Conservation (phyloP, 1,139 yeast species). For the Pneumocystis carinii region DNA sequence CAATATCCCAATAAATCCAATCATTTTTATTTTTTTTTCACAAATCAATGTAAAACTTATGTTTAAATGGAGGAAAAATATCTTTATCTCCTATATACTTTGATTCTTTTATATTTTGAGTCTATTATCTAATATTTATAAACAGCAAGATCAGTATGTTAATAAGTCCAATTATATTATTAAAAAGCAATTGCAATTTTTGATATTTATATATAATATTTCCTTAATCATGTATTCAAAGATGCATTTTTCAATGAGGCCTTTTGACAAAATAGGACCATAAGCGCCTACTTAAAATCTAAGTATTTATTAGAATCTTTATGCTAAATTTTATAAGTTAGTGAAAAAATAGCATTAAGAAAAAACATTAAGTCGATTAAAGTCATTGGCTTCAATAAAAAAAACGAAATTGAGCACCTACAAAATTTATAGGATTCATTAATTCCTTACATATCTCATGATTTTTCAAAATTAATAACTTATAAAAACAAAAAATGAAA, state of each 20-base stretch:
- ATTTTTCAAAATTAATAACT: constrained; percentile 33
- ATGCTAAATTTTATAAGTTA: not conserved
- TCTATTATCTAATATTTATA: constrained; percentile 23
- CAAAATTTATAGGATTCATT: constrained; percentile 9
- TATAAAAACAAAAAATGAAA: not conserved
- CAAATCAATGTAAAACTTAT: constrained; percentile 61
- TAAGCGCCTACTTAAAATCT: constrained; percentile 63
- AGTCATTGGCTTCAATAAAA: constrained; percentile 88
- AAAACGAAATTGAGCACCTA: constrained; percentile 49
- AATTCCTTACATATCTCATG: constrained; percentile 49
- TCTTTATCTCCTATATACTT: constrained; percentile 55
- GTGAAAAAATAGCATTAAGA: not conserved
- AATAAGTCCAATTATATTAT: constrained; percentile 35
- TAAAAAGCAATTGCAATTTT: constrained; percentile 80
- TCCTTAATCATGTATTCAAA: constrained; percentile 58
- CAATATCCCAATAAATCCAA: not conserved
- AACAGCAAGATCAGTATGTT: not conserved
- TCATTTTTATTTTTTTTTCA: constrained; percentile 41
- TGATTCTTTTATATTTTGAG: constrained; percentile 51
- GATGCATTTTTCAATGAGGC: constrained; percentile 32
- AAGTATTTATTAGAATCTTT: not conserved
- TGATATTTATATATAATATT: constrained; percentile 53
- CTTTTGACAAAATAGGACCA: constrained; percentile 39
- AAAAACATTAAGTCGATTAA: constrained; percentile 36
- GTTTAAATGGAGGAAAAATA: constrained; percentile 44